A percentile compares a stretch with the other conserved stretches of the same genome.
phyloP scores from a whole-genome alignment of 2,329 filamentous ascomycete genomes.

The Blumeria graminis region DNA sequence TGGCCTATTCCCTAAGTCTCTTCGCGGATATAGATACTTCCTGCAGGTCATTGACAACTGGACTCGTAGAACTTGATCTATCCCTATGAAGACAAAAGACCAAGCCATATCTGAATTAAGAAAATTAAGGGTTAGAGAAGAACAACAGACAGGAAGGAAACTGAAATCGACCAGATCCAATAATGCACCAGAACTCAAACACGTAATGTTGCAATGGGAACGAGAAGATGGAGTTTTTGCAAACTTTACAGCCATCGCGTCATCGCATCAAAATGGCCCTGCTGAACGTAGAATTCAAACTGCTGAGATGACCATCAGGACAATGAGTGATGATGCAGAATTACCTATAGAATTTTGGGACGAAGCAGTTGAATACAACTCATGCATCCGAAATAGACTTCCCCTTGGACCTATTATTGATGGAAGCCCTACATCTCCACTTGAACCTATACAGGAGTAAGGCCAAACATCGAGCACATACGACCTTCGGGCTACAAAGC shows the following conservation, averaged over 20 bases:
- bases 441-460: no score
- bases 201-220: background rate
- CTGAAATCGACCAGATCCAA: background rate
- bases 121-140: background rate
- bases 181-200: background rate
- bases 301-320: background rate
- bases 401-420: background rate
- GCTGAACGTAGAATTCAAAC: background rate
- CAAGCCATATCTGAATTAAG: no score
- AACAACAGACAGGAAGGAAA: background rate
- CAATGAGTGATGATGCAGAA: background rate
- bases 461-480: no score
- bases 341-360: background rate
- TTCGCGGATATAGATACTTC: background rate
- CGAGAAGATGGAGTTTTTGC: background rate
- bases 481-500: no score
- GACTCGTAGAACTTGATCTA: background rate
- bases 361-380: background rate
- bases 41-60: background rate
- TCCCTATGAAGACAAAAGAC: background rate
- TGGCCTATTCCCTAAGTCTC: background rate
- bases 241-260: background rate
- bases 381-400: background rate
- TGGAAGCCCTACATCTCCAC: no score
- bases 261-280: background rate